Evolutionary conservation across 768 basidiomycete genomes (phyloP).

Genomic region (Psilocybe azurescens): DNA sequence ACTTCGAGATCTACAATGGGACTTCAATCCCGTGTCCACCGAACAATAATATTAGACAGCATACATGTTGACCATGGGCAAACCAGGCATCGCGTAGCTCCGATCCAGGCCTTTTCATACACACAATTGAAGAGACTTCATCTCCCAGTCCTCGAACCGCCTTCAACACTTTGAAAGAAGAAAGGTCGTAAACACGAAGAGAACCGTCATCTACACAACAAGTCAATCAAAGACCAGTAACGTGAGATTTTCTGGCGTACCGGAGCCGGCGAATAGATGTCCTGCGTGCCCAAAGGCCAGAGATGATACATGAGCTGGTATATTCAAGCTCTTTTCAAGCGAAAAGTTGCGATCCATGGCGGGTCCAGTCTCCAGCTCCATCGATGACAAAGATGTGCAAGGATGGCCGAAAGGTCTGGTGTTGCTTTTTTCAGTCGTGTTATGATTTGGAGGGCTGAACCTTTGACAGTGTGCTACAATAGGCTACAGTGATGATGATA

Average conservation of each 20-base stretch:
- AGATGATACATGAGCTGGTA: slow-evolving; percentile 48
- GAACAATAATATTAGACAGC: slow-evolving; percentile 15
- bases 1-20: slow-evolving; percentile 43
- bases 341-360: slow-evolving; percentile 16
- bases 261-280: slow-evolving; percentile 66
- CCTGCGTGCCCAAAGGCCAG: slow-evolving; percentile 53
- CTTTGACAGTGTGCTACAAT: no score
- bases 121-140: slow-evolving; percentile 69
- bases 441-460: no score
- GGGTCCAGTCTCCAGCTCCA: slow-evolving; percentile 4
- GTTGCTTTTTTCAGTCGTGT: no score
- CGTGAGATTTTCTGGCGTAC: slow-evolving; percentile 36
- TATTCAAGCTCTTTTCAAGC: slow-evolving; percentile 24
- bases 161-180: slow-evolving; percentile 63
- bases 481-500: no score
- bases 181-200: slow-evolving; percentile 67
- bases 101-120: slow-evolving; percentile 43
- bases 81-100: slow-evolving; percentile 63
- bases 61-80: slow-evolving; percentile 65
- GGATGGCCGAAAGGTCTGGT: neutral
- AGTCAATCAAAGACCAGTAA: neutral
- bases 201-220: slow-evolving; percentile 65
- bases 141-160: slow-evolving; percentile 61
- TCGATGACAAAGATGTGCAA: neutral
- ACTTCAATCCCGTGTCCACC: neutral